Conservation (phyloP, 306 rosid species). For the Oxytropis ochrocephala region DNA sequence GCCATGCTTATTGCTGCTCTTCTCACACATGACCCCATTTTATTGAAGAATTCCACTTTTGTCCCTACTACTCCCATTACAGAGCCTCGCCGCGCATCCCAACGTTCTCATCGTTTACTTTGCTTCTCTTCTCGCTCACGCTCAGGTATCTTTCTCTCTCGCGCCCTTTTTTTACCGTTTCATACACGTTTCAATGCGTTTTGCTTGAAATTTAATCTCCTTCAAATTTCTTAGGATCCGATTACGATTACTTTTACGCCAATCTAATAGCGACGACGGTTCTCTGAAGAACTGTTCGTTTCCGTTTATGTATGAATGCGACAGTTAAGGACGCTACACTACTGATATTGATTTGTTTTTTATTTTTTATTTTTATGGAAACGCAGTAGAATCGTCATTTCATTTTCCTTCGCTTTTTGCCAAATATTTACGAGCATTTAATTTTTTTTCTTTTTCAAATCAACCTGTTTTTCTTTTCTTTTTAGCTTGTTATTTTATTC, state of each 20-base stretch:
- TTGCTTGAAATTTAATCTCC: neutral
- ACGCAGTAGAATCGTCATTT: neutral
- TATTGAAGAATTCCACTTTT: constrained; percentile 20
- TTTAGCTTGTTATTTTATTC: neutral
- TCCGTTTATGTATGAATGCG: neutral
- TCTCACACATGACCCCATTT: neutral
- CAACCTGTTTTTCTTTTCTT: neutral
- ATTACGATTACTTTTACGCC: neutral
- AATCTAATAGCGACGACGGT: neutral
- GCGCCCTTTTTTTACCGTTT: neutral
- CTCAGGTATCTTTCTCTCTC: constrained; percentile 35
- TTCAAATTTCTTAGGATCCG: neutral
- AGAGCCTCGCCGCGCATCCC: neutral
- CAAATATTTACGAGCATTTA: neutral
- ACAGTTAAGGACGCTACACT: neutral
- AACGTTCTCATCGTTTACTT: constrained; percentile 7
- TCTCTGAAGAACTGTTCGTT: neutral
- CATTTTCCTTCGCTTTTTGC: neutral
- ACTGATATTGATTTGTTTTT: neutral
- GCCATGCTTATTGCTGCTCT: constrained; percentile 14
- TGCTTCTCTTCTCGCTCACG: constrained; percentile 32
- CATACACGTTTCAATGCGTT: neutral
- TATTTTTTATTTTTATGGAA: too few relatives aligned
- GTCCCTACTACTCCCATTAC: constrained; percentile 26
- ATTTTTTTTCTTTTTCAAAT: too few relatives aligned